Evolutionary conservation across 345 rosid genomes (phyloP).

Genomic region (Melastoma malabathricum): DNA sequence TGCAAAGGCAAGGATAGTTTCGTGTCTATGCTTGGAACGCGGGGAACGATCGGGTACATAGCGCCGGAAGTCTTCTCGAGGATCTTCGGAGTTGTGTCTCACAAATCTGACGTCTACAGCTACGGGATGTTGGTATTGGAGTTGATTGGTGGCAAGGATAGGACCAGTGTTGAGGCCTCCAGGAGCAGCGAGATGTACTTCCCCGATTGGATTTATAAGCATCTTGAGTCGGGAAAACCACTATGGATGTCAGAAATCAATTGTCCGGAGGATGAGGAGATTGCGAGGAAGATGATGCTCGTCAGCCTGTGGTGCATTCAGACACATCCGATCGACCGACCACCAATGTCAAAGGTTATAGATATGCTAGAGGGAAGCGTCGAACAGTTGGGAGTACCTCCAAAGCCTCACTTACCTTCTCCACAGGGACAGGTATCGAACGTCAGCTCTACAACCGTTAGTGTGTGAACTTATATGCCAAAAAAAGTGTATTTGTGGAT

Average conservation of each 20-base stretch:
- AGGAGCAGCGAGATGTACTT: slow-evolving; percentile 10
- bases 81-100: slow-evolving; percentile 7
- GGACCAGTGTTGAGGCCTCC: neutral
- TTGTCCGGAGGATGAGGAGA: slow-evolving; percentile 5
- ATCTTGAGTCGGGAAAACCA: neutral
- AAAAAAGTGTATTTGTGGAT: neutral
- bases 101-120: slow-evolving; percentile 28
- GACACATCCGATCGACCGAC: slow-evolving; percentile 10
- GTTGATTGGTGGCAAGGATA: slow-evolving; percentile 5
- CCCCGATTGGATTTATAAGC: neutral
- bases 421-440: neutral
- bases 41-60: slow-evolving; percentile 36
- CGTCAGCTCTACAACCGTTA: slow-evolving; percentile 5
- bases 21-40: slow-evolving; percentile 16
- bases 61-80: slow-evolving; percentile 15
- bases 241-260: neutral
- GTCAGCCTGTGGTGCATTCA: slow-evolving; percentile 17
- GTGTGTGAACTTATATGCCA: too few species aligned
- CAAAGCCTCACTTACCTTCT: neutral
- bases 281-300: slow-evolving; percentile 2
- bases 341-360: slow-evolving; percentile 4
- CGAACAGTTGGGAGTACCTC: slow-evolving; percentile 4
- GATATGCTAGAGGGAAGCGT: slow-evolving; percentile 9
- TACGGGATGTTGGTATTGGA: slow-evolving; percentile 25
- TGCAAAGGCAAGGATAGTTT: slow-evolving; percentile 20